Evolutionary conservation across 2,329 filamentous ascomycete species (phyloP), one percentile per base, ranked within the genome.

Genomic region (Neurospora sp.): DNA sequence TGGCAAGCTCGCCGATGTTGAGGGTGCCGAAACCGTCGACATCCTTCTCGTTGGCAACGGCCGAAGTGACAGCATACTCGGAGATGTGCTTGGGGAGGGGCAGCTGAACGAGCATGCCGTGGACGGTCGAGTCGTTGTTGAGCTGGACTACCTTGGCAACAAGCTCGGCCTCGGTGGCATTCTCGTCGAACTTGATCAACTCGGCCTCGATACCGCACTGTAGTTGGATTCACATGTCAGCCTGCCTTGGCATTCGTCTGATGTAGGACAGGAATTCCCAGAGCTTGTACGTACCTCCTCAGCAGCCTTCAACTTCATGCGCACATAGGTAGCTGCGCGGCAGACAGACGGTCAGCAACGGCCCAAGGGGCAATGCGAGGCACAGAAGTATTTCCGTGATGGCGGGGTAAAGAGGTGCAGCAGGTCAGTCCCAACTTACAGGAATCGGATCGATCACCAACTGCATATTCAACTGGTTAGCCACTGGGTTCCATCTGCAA

Each of bases 291-390:
- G 76, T 84, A 93, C 92, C 87, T 98, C 96, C 80, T 92, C 85
- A 71, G 96, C 96, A 74, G 96, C 96, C 87, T 97, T 99, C 78
- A 97, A 84, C 85, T 99, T 99, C 96, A 99, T 99, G 83, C 94
- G 94, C 82, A 99, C 95, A 91, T 99, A 99, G 68, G 95, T 98
- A 78, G 90, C 92, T 95, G 77, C 70, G 73, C 70, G 71, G 71
- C 38, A 70, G 52, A 62, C 28, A 36, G 23, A 73, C 11, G 17
- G 76, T 79, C 76, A 80, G 77, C 52, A 62, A 52, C 19, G 9
- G 9, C n/a, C 43, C 9, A 52, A 62, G 52, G 52, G 28, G n/a
- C 52, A 62, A 79, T 77, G 78, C 74, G 17, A 71, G 70, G 28
- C 52, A 62, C 52, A 17, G 28, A 62, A 62, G 17, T 52, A 8